A percentile compares a stretch with the other conserved stretches of the same genome.
Conservation (phyloP, 1,284 basidiomycete genomes). For the Taiwanofungus camphoratus region DNA sequence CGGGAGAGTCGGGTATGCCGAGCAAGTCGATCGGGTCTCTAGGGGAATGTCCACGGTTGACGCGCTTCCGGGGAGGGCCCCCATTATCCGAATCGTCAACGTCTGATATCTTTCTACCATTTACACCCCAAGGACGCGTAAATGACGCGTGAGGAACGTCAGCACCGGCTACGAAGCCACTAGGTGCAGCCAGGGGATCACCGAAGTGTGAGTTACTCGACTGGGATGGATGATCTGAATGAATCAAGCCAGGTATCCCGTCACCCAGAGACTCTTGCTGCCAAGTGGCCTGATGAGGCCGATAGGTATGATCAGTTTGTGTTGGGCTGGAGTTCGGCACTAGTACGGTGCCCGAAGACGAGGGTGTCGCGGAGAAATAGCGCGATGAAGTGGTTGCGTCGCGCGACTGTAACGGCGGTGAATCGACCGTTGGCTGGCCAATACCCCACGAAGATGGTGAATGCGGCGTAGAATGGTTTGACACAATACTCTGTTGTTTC, state of each 20-base stretch:
- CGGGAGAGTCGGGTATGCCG: conserved; percentile 49
- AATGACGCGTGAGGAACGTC: conserved; percentile 41
- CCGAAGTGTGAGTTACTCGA: conserved; percentile 27
- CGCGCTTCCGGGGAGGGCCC: conserved; percentile 64
- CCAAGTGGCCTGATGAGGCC: conserved; percentile 28
- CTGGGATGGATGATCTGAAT: conserved; percentile 33
- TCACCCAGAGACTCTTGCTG: conserved; percentile 36
- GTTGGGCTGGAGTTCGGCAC: conserved; percentile 72
- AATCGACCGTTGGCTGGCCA: conserved; percentile 9
- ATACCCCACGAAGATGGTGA: conserved; percentile 17
- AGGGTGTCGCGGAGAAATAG: conserved; percentile 35
- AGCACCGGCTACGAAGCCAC: conserved; percentile 46
- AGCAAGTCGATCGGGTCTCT: conserved; percentile 35
- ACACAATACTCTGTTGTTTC: conserved; percentile 34
- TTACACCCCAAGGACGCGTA: conserved; percentile 35
- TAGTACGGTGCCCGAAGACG: conserved; percentile 48
- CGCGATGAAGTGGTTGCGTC: conserved; percentile 45
- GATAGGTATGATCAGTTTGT: conserved; percentile 36
- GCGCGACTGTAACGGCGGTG: conserved; percentile 48
- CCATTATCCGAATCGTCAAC: conserved; percentile 39
- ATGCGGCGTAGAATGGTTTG: conserved; percentile 27
- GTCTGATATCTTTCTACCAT: conserved; percentile 29
- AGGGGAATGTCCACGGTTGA: conserved; percentile 43
- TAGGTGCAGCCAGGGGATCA: conserved; percentile 58
- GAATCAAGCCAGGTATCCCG: conserved; percentile 32